Percentiles rank a stretch among this genome's conserved stretches.
Conservation (phyloP, 306 rosid species). For the Cucumis sativus region DNA sequence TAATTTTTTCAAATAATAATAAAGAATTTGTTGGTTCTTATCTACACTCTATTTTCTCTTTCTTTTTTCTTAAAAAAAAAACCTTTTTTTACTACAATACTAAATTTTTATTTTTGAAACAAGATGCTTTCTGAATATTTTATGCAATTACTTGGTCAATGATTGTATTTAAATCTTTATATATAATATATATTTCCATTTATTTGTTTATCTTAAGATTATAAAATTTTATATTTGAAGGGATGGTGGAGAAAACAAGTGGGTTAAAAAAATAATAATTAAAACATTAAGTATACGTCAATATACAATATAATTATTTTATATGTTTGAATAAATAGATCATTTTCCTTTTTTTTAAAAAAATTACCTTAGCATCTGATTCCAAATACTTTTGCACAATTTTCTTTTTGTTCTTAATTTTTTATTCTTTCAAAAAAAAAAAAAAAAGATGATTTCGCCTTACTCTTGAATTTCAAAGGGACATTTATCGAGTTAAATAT, state of each 20-base stretch:
- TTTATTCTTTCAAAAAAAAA: too few relatives aligned
- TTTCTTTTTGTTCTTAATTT: too few relatives aligned
- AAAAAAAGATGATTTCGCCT: too few relatives aligned
- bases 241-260: background rate
- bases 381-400: background rate
- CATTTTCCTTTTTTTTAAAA: background rate
- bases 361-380: background rate
- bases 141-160: constrained; percentile 29
- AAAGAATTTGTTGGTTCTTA: constrained; percentile 7
- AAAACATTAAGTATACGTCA: background rate
- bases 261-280: background rate
- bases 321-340: background rate
- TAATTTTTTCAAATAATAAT: background rate
- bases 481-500: too few relatives aligned
- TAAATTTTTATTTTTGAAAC: background rate
- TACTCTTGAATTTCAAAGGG: too few relatives aligned
- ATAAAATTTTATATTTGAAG: background rate
- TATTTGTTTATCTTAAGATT: background rate
- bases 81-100: background rate
- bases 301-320: background rate
- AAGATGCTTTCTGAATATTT: constrained; percentile 23
- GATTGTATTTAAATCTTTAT: constrained; percentile 7
- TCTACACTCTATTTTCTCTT: background rate
- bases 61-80: too few relatives aligned
- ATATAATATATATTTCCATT: background rate